Conservation (phyloP, 2,329 filamentous ascomycete species). For the Curvularia sp. region DNA sequence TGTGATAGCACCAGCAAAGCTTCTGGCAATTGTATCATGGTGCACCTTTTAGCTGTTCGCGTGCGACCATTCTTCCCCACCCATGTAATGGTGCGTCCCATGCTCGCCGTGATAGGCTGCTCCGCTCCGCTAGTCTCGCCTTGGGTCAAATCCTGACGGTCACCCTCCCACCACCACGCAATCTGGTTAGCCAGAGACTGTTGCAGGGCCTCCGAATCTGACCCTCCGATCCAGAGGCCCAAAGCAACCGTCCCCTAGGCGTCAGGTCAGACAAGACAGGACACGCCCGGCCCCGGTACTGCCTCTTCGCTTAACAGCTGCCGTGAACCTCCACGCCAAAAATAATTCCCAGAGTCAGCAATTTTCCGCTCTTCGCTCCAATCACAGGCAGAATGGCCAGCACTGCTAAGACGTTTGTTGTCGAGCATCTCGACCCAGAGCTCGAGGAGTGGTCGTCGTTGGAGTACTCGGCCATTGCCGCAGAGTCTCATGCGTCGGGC, state of each 20-base stretch:
- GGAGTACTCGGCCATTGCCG: conserved; percentile 87
- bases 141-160: conserved; percentile 20
- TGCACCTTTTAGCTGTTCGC: conserved; percentile 8
- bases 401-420: conserved; percentile 77
- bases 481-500: conserved; percentile 73
- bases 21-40: conserved; percentile 9
- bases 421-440: conserved; percentile 95
- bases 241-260: conserved; percentile 2
- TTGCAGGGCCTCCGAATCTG: conserved; percentile 37
- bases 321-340: conserved; percentile 11
- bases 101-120: conserved; percentile 25
- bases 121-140: conserved; percentile 21
- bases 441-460: conserved; percentile 92
- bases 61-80: conserved; percentile 14
- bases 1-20: conserved; percentile 25
- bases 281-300: not conserved
- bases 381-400: conserved; percentile 37
- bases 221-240: conserved; percentile 20
- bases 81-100: conserved; percentile 15
- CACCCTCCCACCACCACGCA: conserved; percentile 31
- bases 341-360: conserved; percentile 17
- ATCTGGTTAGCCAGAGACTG: conserved; percentile 33
- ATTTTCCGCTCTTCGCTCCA: conserved; percentile 23
- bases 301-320: conserved; percentile 9
- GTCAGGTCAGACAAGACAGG: conserved; percentile 3